phyloP scores from a whole-genome alignment of 306 rosid genomes.

The Cucumis melo region DNA sequence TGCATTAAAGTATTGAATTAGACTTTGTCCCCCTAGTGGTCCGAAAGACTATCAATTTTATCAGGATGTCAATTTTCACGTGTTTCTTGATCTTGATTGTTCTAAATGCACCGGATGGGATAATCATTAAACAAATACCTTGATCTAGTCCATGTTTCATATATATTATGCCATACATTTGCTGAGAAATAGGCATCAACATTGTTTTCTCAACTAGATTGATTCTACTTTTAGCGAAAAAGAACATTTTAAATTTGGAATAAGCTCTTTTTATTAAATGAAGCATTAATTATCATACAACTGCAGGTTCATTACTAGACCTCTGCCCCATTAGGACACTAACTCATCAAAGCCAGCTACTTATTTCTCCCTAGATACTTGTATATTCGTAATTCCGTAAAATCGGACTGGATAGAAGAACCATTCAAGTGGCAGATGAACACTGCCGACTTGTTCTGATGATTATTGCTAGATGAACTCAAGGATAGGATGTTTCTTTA shows the following conservation, averaged over 20 bases:
- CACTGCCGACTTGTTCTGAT: conserved; percentile 7
- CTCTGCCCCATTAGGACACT: background rate
- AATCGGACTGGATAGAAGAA: background rate
- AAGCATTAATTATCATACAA: background rate
- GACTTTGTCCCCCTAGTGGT: background rate
- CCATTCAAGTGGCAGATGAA: background rate
- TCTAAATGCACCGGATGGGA: background rate
- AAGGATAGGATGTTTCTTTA: conserved; percentile 24
- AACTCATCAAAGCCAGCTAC: background rate
- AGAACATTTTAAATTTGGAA: background rate
- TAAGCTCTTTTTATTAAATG: background rate
- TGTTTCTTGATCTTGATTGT: background rate
- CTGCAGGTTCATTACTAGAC: background rate
- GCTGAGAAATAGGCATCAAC: background rate
- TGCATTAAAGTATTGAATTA: background rate
- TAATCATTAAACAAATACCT: background rate
- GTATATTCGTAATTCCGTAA: background rate
- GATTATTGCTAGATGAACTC: conserved; percentile 10
- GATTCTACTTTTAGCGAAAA: background rate
- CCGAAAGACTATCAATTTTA: background rate
- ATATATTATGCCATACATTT: background rate
- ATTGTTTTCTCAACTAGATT: background rate
- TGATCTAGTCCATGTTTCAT: background rate
- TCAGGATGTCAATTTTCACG: too few relatives aligned
- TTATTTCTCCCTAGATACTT: background rate